Evolutionary conservation across 2,329 filamentous ascomycete species (phyloP).

Genomic region (Pseudodiploospora longispora): DNA sequence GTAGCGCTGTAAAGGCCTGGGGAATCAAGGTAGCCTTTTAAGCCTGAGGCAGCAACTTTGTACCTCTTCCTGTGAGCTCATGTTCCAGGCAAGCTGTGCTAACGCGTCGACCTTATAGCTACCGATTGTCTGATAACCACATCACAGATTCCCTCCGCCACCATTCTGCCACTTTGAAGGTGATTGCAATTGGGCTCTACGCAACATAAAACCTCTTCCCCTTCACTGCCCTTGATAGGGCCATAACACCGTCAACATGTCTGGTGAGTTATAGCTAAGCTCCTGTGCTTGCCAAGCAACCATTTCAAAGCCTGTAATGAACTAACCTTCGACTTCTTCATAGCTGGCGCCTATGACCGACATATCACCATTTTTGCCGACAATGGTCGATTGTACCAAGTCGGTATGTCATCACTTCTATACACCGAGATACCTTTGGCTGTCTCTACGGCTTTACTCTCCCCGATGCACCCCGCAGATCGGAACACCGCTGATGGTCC

Average conservation of each 20-base stretch:
- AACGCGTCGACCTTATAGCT: slow-evolving; percentile 31
- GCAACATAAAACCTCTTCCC: background rate
- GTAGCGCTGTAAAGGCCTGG: no score
- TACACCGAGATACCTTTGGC: background rate
- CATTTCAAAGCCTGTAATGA: slow-evolving; percentile 11
- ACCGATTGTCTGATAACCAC: slow-evolving; percentile 7
- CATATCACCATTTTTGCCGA: slow-evolving; percentile 99
- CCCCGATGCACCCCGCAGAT: background rate
- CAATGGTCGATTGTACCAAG: slow-evolving; percentile 97
- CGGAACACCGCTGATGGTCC: slow-evolving; percentile 14
- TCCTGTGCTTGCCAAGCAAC: background rate
- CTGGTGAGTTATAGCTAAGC: slow-evolving; percentile 32
- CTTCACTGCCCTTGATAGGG: slow-evolving; percentile 11
- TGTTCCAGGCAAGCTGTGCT: slow-evolving; percentile 41
- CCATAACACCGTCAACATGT: slow-evolving; percentile 37
- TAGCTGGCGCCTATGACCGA: slow-evolving; percentile 79
- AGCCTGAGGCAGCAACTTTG: slow-evolving; percentile 4
- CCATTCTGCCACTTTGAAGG: no score
- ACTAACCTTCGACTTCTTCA: slow-evolving; percentile 18
- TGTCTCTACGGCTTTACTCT: background rate
- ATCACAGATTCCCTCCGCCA: no score
- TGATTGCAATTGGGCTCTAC: background rate
- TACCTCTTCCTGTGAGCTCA: background rate
- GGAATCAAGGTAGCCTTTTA: background rate
- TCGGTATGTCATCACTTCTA: slow-evolving; percentile 59